Evolutionary conservation across 2,329 filamentous ascomycete genomes (phyloP), one percentile per base, ranked within the genome.

Genomic region (Cercospora nicotianae): DNA sequence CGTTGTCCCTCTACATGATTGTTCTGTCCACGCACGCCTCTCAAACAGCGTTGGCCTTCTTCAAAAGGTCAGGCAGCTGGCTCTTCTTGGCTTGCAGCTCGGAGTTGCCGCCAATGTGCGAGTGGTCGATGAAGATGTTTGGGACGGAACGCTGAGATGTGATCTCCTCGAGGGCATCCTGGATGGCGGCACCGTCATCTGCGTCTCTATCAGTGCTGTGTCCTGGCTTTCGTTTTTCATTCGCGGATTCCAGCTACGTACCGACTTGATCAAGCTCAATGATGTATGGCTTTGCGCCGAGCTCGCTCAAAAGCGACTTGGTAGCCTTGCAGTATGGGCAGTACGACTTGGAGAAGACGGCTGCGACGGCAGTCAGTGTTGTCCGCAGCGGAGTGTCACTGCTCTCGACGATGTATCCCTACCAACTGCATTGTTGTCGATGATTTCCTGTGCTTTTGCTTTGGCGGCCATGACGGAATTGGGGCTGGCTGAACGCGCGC

Each of bases 21-120:
- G 8, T 26, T 13, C 26, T 9, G 13, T 28, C 53, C 8, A 18
- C 26, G 16, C 8, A 18, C 26, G 16, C 16, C 36, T 70, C 81
- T 84, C 20, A 91, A 70, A 90, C 69, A 73, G 90, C 90, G 76
- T 86, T 86, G 71, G 88, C 90, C 59, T 83, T 83, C 82, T 86
- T 86, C 78, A 92, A 82, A 74, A 95, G 80, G 33, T 76, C 76
- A 73, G 88, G 86, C 64, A 98, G 82, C 72, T 96, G 79, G 12
- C 69, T 72, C 80, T 87, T 87, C 81, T 85, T 87, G 63, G 82
- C 85, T 82, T 94, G 90, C 72, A 96, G 81, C 75, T 95, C 94
- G 26, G 93, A 96, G 87, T 98, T 98, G 74, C 95, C 95, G 71
- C 95, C 95, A 79, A 99, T 96, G 83, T 97, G 94, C 84, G 96